phyloP scores from a whole-genome alignment of 2,329 filamentous ascomycete species.

The Fusarium temperatum region DNA sequence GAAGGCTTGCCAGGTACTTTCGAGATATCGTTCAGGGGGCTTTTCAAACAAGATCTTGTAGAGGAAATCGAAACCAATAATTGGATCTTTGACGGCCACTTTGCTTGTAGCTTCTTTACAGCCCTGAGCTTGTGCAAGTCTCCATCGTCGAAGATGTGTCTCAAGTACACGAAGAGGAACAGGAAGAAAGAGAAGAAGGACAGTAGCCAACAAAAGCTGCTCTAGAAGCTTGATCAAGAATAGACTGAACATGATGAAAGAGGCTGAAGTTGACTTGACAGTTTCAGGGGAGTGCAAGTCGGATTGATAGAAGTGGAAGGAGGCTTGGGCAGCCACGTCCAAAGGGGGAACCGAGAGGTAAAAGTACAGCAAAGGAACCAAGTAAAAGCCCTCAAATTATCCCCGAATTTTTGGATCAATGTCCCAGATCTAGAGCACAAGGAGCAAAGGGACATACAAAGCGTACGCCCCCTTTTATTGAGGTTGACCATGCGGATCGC shows the following conservation, averaged over 20 bases:
- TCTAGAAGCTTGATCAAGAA: slow-evolving; percentile 24
- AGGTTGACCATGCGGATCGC: background rate
- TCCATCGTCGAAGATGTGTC: slow-evolving; percentile 22
- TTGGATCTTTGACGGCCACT: slow-evolving; percentile 43
- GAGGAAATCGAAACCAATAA: slow-evolving; percentile 49
- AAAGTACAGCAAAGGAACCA: slow-evolving; percentile 26
- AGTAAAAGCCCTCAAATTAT: slow-evolving; percentile 28
- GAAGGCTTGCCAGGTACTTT: slow-evolving; percentile 41
- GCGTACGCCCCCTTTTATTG: slow-evolving; percentile 14
- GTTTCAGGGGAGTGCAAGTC: background rate
- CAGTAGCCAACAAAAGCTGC: slow-evolving; percentile 26
- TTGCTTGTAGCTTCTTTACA: slow-evolving; percentile 38
- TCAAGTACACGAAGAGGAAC: slow-evolving; percentile 22
- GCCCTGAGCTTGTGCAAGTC: slow-evolving; percentile 29
- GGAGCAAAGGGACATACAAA: background rate
- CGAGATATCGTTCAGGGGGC: slow-evolving; percentile 41
- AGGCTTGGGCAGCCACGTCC: slow-evolving; percentile 19
- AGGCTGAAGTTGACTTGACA: background rate
- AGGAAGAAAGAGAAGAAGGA: slow-evolving; percentile 31
- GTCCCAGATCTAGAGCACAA: slow-evolving; percentile 38
- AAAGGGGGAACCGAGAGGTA: slow-evolving; percentile 25
- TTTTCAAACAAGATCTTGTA: slow-evolving; percentile 43
- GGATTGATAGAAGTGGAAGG: background rate
- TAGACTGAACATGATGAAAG: slow-evolving; percentile 29
- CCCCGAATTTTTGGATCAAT: slow-evolving; percentile 41